phyloP scores from a whole-genome alignment of 345 rosid genomes.

The Jatropha curcas region DNA sequence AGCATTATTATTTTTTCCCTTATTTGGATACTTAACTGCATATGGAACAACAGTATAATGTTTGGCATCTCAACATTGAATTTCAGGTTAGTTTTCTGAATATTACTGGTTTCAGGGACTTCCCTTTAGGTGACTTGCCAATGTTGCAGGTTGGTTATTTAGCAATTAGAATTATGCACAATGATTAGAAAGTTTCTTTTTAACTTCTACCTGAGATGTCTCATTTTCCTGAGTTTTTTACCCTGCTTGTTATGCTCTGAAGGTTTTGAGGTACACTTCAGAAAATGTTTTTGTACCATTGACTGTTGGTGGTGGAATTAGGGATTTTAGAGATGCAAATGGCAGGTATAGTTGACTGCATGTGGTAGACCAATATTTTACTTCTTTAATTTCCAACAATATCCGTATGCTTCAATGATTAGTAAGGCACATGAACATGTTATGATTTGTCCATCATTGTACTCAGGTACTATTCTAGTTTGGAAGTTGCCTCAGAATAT shows the following conservation, averaged over 20 bases:
- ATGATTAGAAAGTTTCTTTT: neutral
- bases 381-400: constrained; percentile 1
- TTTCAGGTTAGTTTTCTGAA: constrained; percentile 89
- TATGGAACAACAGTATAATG: constrained; percentile 5
- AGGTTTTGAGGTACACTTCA: constrained; percentile 90
- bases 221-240: neutral
- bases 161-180: neutral
- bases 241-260: constrained; percentile 23
- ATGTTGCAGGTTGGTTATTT: constrained; percentile 76
- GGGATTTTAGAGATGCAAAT: constrained; percentile 92
- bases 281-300: constrained; percentile 97
- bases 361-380: neutral
- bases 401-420: neutral
- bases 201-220: neutral
- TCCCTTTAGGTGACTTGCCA: constrained; percentile 94
- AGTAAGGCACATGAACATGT: neutral
- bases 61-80: constrained; percentile 12
- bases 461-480: constrained; percentile 86
- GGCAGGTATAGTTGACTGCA: constrained; percentile 59
- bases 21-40: neutral
- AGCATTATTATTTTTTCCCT: constrained; percentile 10
- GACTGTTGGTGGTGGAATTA: constrained; percentile 97
- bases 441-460: constrained; percentile 4
- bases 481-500: constrained; percentile 97
- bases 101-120: constrained; percentile 92